Percentiles rank a stretch among this genome's conserved stretches.
phyloP scores from a whole-genome alignment of 352 stramenopile species.

The Thraustotheca clavata region DNA sequence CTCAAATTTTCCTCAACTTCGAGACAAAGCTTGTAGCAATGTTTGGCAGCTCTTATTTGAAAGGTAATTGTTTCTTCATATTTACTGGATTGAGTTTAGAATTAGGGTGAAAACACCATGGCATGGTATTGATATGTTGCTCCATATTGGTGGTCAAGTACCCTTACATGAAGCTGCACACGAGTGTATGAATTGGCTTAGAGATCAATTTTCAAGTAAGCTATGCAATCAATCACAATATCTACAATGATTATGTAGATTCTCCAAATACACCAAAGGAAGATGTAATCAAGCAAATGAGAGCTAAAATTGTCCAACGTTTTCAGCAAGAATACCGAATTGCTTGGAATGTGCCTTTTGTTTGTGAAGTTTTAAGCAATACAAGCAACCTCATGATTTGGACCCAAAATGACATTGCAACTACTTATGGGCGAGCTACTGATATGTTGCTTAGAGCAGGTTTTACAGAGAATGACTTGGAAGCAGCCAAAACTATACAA shows the following conservation, averaged over 20 bases:
- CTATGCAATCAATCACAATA: background rate
- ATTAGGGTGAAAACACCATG: slow-evolving; percentile 47
- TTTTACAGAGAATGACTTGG: slow-evolving; percentile 15
- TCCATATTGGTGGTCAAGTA: slow-evolving; percentile 67
- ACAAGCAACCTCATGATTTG: slow-evolving; percentile 63
- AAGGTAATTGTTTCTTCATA: slow-evolving; percentile 16
- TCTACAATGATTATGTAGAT: background rate
- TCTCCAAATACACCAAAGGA: background rate
- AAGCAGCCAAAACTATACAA: slow-evolving; percentile 33
- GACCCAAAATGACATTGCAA: slow-evolving; percentile 46
- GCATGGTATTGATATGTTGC: slow-evolving; percentile 58
- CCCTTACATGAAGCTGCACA: slow-evolving; percentile 56
- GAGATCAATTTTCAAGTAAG: slow-evolving; percentile 23
- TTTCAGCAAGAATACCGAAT: slow-evolving; percentile 66
- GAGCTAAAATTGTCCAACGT: slow-evolving; percentile 25
- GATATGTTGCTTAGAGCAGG: slow-evolving; percentile 7
- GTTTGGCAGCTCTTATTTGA: slow-evolving; percentile 46
- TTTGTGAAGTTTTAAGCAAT: slow-evolving; percentile 46
- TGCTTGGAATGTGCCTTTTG: slow-evolving; percentile 53
- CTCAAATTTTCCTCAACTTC: slow-evolving; percentile 55
- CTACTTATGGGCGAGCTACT: slow-evolving; percentile 33
- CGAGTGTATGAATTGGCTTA: slow-evolving; percentile 52
- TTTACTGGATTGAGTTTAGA: background rate
- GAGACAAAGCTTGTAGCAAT: slow-evolving; percentile 44
- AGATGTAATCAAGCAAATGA: slow-evolving; percentile 20